These are phyloP conservation scores for Potentilla sterilis DNA, from an alignment of 306 rosid species.

Conservation along the genomic window DNA sequence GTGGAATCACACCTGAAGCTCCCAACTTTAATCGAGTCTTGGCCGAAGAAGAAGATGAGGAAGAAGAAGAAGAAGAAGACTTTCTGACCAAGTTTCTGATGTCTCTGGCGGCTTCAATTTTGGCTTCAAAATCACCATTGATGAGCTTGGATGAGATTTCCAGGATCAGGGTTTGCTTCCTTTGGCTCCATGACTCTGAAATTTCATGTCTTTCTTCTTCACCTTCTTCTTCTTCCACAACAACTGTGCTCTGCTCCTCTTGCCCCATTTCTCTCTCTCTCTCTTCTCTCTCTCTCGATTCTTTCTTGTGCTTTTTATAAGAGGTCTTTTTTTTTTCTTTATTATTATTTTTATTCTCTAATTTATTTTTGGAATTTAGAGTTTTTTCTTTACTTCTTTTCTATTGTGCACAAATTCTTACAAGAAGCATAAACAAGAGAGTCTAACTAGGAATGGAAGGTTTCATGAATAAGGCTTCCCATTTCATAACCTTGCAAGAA, in stretches of 20 bases:
- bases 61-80: slow-evolving; percentile 32
- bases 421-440: no score
- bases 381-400: no score
- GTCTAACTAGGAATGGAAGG: neutral
- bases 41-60: slow-evolving; percentile 31
- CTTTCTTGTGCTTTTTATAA: neutral
- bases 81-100: slow-evolving; percentile 70
- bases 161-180: slow-evolving; percentile 44
- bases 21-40: slow-evolving; percentile 66
- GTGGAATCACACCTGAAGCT: slow-evolving; percentile 70
- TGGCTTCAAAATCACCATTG: slow-evolving; percentile 58
- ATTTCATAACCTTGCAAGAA: neutral
- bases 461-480: neutral
- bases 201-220: slow-evolving; percentile 23
- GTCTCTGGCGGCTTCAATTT: slow-evolving; percentile 84
- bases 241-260: slow-evolving; percentile 27
- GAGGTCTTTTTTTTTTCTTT: neutral
- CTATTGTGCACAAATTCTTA: no score
- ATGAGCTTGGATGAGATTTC: slow-evolving; percentile 65
- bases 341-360: neutral
- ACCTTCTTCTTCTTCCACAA: slow-evolving; percentile 33
- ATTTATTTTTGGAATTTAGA: neutral
- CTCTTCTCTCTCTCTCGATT: neutral
- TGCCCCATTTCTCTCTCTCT: slow-evolving; percentile 29
- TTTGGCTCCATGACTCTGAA: slow-evolving; percentile 41